A percentile compares a stretch with the other conserved stretches of the same genome.
phyloP scores from a whole-genome alignment of 2,329 filamentous ascomycete genomes.

The Drechslera avenae region DNA sequence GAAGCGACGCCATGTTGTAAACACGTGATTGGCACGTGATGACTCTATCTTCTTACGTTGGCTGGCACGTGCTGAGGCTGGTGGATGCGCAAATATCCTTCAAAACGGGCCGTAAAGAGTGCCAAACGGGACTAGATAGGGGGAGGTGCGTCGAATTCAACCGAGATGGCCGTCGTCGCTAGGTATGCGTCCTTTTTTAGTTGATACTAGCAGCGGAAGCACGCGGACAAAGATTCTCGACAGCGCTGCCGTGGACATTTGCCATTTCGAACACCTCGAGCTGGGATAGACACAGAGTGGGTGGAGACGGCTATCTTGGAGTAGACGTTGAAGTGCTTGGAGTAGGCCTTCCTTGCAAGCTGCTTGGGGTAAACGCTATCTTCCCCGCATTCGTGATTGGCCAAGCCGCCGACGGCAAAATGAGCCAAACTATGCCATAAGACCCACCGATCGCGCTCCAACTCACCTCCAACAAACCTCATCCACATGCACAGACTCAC shows the following conservation, averaged over 20 bases:
- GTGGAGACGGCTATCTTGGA: conserved; percentile 4
- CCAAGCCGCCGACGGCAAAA: conserved; percentile 8
- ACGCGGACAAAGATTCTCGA: too few species aligned
- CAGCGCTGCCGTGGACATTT: too few species aligned
- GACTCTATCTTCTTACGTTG: too few species aligned
- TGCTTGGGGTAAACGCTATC: conserved; percentile 6
- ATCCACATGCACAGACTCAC: conserved; percentile 31
- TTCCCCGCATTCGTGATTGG: conserved; percentile 4
- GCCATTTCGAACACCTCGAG: too few species aligned
- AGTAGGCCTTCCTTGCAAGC: background rate
- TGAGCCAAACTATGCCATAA: conserved; percentile 1
- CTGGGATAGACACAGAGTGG: too few species aligned
- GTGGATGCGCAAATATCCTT: too few species aligned
- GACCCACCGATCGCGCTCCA: conserved; percentile 11
- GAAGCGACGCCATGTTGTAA: conserved; percentile 21
- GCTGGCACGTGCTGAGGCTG: background rate
- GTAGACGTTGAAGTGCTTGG: conserved; percentile 1
- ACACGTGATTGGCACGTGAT: background rate
- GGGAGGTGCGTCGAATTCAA: too few species aligned
- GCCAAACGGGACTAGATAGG: too few species aligned
- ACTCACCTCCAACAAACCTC: conserved; percentile 23
- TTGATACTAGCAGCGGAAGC: too few species aligned
- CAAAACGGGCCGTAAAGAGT: too few species aligned
- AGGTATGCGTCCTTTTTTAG: too few species aligned
- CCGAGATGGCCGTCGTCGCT: too few species aligned